A percentile compares a stretch with the other conserved stretches of the same genome.
phyloP scores from a whole-genome alignment of 768 basidiomycete species.

The Grammothele lineata region DNA sequence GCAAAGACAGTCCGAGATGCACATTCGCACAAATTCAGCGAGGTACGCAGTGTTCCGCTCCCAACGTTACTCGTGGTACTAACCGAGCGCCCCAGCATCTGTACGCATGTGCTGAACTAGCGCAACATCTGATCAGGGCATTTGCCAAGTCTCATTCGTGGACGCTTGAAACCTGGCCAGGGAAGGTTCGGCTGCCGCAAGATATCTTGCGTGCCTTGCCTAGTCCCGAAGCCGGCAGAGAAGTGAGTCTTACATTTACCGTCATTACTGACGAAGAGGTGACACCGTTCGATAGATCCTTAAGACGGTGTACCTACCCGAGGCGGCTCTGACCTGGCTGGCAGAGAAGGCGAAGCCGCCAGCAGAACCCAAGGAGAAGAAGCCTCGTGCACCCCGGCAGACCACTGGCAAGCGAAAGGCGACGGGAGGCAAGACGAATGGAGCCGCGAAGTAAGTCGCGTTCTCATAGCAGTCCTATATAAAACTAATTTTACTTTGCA shows the following conservation, averaged over 20 bases:
- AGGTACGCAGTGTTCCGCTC: slow-evolving; percentile 40
- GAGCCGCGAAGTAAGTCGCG: slow-evolving; percentile 42
- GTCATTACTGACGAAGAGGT: no score
- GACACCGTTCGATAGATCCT: slow-evolving; percentile 45
- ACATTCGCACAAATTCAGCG: slow-evolving; percentile 60
- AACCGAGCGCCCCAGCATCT: slow-evolving; percentile 56
- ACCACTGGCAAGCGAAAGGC: slow-evolving; percentile 53
- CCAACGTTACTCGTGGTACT: background rate
- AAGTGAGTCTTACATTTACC: slow-evolving; percentile 35
- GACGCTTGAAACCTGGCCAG: slow-evolving; percentile 76
- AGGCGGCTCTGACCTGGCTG: slow-evolving; percentile 55
- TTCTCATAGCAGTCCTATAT: no score
- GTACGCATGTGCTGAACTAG: slow-evolving; percentile 82
- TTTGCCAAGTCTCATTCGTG: slow-evolving; percentile 64
- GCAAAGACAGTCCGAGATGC: slow-evolving; percentile 86
- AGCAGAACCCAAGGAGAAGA: slow-evolving; percentile 35
- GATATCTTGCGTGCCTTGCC: slow-evolving; percentile 80
- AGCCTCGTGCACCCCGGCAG: slow-evolving; percentile 39
- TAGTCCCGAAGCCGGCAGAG: slow-evolving; percentile 56
- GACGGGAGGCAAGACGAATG: slow-evolving; percentile 41
- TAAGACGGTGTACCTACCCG: slow-evolving; percentile 65
- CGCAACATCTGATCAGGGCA: slow-evolving; percentile 79
- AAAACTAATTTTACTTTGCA: background rate
- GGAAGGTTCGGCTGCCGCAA: slow-evolving; percentile 70
- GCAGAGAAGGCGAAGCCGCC: slow-evolving; percentile 33